Base-by-base conservation (phyloP, 306 rosid species). In the Corylus americana region DNA sequence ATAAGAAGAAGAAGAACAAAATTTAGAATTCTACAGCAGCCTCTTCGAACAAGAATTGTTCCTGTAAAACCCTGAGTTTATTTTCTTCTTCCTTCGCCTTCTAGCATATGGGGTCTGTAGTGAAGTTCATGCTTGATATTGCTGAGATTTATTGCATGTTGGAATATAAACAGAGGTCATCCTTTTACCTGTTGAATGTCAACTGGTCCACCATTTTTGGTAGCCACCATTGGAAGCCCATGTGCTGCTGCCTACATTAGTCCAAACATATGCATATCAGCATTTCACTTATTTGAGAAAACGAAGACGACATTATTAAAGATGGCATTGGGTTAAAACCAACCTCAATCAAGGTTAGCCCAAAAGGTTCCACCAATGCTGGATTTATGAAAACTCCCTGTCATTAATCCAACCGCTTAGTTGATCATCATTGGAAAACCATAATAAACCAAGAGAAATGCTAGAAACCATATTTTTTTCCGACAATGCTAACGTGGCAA, bases 361-460 rank as follows among this genome's bases (percentile, higher is more conserved):
- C 98, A 71, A 93, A 93, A 73, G 98, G 98, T 74, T 93, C 97
- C 75, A 93, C 98, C 55, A 93, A 78, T 69, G 98, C 98, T 22
- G 98, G 98, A 85, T 93, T 93, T 73, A 93, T 92, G 88, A 93
- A 93, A 79, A 93, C 97, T 74, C 98, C 98, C 98, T 93, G 93
- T 79, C 75, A 82, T 4, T 83, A 57, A 63, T 77, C 59, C 44
- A 75, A 54, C 72, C 75, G 79, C 39, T 88, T 74, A 86, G 79
- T 42, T n/a, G 9, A 14, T 49, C 18, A 29, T 73, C 81, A 58
- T 69, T 20, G 72, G 78, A 50, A 55, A 79, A 50, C 55, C 29
- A 66, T 42, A 71, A 55, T 64, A 81, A 70, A 50, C 47, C 39
- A 27, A 47, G 35, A 31, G 35, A 31, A 31, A 31, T 31, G 35